Percentiles rank a stretch among this genome's conserved stretches.
phyloP scores from a whole-genome alignment of 306 rosid genomes.

The Cucurbita argyrosperma region DNA sequence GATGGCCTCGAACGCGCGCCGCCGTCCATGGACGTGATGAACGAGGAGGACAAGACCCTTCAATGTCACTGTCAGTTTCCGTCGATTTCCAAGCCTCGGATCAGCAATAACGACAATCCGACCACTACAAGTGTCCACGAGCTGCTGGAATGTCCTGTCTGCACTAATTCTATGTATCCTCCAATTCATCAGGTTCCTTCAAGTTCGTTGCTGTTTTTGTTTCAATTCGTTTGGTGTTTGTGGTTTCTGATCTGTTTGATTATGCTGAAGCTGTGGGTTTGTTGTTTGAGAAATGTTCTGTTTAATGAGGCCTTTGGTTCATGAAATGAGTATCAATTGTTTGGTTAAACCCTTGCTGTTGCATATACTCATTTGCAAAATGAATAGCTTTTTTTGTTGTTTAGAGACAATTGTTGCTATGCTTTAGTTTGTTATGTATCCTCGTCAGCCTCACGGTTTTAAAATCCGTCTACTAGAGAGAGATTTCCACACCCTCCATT shows the following conservation, averaged over 20 bases:
- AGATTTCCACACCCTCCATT: no score
- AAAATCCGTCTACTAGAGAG: no score
- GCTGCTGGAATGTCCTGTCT: conserved; percentile 6
- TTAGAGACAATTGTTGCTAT: neutral
- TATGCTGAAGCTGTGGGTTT: neutral
- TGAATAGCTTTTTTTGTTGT: neutral
- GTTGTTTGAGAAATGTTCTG: neutral
- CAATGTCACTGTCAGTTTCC: conserved; percentile 7
- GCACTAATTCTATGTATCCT: conserved; percentile 9
- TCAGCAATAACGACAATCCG: conserved; percentile 3
- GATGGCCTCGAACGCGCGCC: conserved; percentile 1
- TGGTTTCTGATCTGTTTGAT: neutral
- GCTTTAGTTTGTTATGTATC: no score
- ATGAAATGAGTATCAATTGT: neutral
- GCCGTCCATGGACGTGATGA: conserved; percentile 6
- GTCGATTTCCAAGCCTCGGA: conserved; percentile 1
- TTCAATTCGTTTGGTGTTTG: neutral
- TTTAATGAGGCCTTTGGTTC: neutral
- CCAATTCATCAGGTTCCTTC: conserved; percentile 7
- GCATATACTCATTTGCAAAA: neutral
- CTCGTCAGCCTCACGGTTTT: no score
- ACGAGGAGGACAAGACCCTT: conserved; percentile 5
- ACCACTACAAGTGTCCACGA: conserved; percentile 2
- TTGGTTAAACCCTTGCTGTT: neutral
- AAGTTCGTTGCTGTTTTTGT: neutral